Evolutionary conservation across 202 grass and related monocot genomes (phyloP).

Genomic region (Panicum virgatum): DNA sequence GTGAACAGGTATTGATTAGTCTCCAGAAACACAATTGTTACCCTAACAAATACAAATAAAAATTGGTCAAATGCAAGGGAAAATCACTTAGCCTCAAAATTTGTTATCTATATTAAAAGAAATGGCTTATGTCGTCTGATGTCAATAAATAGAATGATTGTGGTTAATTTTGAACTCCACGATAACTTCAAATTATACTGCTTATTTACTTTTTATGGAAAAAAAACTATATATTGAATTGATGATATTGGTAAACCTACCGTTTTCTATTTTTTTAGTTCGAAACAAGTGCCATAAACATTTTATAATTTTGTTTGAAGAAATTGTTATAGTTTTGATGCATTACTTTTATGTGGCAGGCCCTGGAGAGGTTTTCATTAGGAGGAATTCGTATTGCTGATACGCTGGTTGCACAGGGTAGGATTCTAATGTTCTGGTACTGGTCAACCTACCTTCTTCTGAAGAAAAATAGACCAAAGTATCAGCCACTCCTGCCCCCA

Average conservation of each 20-base stretch:
- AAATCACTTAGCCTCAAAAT: neutral
- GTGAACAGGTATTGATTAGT: conserved; percentile 75
- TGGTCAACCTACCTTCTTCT: conserved; percentile 86
- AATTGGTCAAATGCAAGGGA: neutral
- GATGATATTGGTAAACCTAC: neutral
- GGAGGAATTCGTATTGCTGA: conserved; percentile 69
- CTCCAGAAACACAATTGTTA: neutral
- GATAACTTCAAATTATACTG: neutral
- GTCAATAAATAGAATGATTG: neutral
- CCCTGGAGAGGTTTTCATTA: conserved; percentile 80
- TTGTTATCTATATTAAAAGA: conserved; percentile 2
- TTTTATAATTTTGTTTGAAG: neutral
- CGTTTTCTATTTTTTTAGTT: neutral
- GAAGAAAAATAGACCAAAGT: conserved; percentile 88
- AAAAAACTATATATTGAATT: neutral
- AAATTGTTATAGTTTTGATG: neutral
- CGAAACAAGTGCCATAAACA: neutral
- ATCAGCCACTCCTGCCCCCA: conserved; percentile 65
- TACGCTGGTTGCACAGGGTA: conserved; percentile 67
- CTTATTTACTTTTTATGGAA: neutral
- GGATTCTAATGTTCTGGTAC: conserved; percentile 93
- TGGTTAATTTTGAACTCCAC: neutral
- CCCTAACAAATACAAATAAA: neutral
- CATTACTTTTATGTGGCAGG: conserved; percentile 46
- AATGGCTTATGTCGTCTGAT: neutral